Conservation (phyloP, 176 grass and related monocot genomes). For the Pontederia paniculata region DNA sequence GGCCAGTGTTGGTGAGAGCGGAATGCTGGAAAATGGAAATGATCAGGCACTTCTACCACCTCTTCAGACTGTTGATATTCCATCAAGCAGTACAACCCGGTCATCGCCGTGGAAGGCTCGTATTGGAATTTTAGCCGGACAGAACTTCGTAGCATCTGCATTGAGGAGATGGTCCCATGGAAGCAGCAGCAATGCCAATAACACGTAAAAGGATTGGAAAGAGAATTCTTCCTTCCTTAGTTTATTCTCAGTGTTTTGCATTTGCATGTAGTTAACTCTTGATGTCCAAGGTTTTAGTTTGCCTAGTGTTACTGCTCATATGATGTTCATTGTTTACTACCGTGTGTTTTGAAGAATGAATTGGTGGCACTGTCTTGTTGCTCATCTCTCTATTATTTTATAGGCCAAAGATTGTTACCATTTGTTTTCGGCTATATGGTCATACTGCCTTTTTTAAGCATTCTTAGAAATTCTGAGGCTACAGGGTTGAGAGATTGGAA, state of each 20-base stretch:
- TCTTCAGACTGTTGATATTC: background rate
- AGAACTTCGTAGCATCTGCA: background rate
- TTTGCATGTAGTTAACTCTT: background rate
- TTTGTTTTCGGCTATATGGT: too few relatives aligned
- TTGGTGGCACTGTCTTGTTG: too few relatives aligned
- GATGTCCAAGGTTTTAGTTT: slow-evolving; percentile 2
- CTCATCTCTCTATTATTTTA: too few relatives aligned
- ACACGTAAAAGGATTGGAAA: background rate
- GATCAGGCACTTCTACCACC: too few relatives aligned
- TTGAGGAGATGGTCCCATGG: background rate
- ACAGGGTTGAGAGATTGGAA: too few relatives aligned
- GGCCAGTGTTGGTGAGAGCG: background rate
- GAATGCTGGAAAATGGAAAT: background rate
- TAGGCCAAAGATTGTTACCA: too few relatives aligned
- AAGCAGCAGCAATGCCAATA: background rate
- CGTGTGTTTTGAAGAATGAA: too few relatives aligned
- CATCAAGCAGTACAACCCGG: background rate
- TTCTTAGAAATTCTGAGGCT: too few relatives aligned
- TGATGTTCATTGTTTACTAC: background rate
- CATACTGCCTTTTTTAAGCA: too few relatives aligned
- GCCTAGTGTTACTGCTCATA: slow-evolving; percentile 2
- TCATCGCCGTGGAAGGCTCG: background rate
- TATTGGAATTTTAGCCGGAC: background rate
- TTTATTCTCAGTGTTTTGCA: background rate
- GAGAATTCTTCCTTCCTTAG: background rate